Conservation (phyloP, 768 basidiomycete genomes). For the Amanita pseudoporphyria region DNA sequence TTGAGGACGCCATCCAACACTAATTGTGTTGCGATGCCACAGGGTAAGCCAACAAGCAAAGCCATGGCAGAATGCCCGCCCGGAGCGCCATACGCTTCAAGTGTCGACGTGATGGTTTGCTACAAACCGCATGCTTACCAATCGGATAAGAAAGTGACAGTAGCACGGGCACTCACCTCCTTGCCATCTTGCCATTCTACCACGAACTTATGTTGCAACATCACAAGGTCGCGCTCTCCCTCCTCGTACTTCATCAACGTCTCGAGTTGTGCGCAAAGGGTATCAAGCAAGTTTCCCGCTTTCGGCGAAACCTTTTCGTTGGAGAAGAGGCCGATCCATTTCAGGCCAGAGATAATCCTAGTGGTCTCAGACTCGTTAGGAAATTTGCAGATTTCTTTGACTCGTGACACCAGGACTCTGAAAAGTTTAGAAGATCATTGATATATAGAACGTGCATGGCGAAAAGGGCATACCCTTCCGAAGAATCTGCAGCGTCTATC, state of each 20-base stretch:
- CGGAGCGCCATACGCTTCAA: slow-evolving; percentile 71
- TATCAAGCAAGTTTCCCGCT: slow-evolving; percentile 78
- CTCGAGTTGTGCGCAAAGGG: slow-evolving; percentile 87
- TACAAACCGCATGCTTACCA: slow-evolving; percentile 16
- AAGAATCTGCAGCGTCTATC: slow-evolving; percentile 53
- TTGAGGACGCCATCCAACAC: slow-evolving; percentile 80
- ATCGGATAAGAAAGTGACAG: slow-evolving; percentile 4
- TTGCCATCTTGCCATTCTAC: slow-evolving; percentile 83
- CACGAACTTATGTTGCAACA: slow-evolving; percentile 97
- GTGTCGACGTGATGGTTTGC: slow-evolving; percentile 85
- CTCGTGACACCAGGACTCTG: slow-evolving; percentile 64
- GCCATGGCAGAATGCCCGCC: slow-evolving; percentile 88
- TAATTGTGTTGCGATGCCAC: slow-evolving; percentile 88
- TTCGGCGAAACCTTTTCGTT: slow-evolving; percentile 48
- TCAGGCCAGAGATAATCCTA: slow-evolving; percentile 82
- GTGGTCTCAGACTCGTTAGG: slow-evolving; percentile 57
- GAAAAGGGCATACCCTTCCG: slow-evolving; percentile 46
- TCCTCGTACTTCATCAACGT: slow-evolving; percentile 84
- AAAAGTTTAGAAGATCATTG: slow-evolving; percentile 5
- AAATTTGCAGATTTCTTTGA: slow-evolving; percentile 67
- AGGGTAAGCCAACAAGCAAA: slow-evolving; percentile 82
- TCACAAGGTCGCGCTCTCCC: slow-evolving; percentile 91
- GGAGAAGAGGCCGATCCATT: slow-evolving; percentile 93
- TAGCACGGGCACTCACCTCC: slow-evolving; percentile 30
- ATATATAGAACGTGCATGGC: background rate